Conservation (phyloP, 177 flowering plant species). For the Telopea speciosissima region DNA sequence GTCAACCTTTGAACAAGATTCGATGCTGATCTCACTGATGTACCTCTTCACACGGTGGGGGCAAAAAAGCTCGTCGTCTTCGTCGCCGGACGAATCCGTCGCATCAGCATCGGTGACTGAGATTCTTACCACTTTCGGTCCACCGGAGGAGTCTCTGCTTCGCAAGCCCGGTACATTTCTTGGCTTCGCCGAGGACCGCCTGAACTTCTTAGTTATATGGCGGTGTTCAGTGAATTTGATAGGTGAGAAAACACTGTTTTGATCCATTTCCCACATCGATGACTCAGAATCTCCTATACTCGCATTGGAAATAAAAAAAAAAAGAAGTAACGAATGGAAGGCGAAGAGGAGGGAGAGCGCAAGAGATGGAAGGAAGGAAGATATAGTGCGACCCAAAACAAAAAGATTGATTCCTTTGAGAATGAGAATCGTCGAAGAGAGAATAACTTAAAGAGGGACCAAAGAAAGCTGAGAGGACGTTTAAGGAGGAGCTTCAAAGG, state of each 20-base stretch:
- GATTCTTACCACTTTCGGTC: slow-evolving; percentile 55
- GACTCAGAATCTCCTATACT: slow-evolving; percentile 18
- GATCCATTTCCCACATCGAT: slow-evolving; percentile 14
- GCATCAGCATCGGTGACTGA: slow-evolving; percentile 75
- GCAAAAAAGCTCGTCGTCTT: slow-evolving; percentile 26
- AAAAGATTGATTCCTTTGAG: slow-evolving; percentile 21
- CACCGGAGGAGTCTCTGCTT: not conserved
- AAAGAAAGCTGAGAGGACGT: slow-evolving; percentile 16
- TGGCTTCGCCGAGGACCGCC: not conserved
- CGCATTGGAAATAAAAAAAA: slow-evolving; percentile 24
- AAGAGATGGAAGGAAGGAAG: slow-evolving; percentile 1
- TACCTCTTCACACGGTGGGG: slow-evolving; percentile 43
- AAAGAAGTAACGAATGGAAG: slow-evolving; percentile 11
- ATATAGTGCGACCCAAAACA: not conserved
- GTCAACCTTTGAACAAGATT: slow-evolving; percentile 9
- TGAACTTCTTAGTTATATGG: slow-evolving; percentile 10
- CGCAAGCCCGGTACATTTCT: not conserved
- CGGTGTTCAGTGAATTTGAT: slow-evolving; percentile 61
- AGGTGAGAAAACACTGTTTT: slow-evolving; percentile 14
- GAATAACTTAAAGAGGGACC: slow-evolving; percentile 7
- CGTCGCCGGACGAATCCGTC: slow-evolving; percentile 89
- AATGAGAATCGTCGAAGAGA: slow-evolving; percentile 18
- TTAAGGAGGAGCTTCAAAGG: slow-evolving; percentile 22
- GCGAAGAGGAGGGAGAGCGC: slow-evolving; percentile 10
- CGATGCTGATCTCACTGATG: slow-evolving; percentile 43